Conservation (phyloP, 208 protist species). For the Trypanosoma congolense region DNA sequence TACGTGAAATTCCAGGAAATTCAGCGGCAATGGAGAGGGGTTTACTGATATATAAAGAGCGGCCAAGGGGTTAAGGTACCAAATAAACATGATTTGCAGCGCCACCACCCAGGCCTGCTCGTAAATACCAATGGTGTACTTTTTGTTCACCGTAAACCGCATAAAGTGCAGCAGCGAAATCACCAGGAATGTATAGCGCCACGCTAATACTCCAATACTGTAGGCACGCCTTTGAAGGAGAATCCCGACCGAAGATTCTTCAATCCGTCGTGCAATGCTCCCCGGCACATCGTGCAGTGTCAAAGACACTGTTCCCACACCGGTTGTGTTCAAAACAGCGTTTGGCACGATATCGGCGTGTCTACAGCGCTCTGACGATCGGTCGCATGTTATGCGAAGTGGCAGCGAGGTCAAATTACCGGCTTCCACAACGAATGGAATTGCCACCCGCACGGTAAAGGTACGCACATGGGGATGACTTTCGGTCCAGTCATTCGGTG, state of each 20-base stretch:
- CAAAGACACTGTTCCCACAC: conserved; percentile 2
- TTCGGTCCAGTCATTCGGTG: conserved; percentile 1
- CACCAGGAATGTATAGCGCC: conserved; percentile 66
- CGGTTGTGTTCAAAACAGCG: conserved; percentile 11
- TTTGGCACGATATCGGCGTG: conserved; percentile 3
- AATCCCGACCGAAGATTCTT: conserved; percentile 41
- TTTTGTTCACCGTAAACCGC: conserved; percentile 59
- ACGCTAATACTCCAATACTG: conserved; percentile 43
- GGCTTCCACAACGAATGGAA: neutral
- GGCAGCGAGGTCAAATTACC: neutral
- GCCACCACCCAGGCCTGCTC: conserved; percentile 72
- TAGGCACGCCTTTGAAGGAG: conserved; percentile 56
- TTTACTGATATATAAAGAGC: conserved; percentile 31
- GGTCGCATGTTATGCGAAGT: conserved; percentile 11
- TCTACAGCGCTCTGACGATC: conserved; percentile 3
- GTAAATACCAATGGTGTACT: conserved; percentile 63
- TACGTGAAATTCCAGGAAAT: conserved; percentile 74
- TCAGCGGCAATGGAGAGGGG: conserved; percentile 39
- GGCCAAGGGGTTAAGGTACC: conserved; percentile 76
- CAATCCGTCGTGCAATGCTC: conserved; percentile 1
- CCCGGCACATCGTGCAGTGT: conserved; percentile 10
- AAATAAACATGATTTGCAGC: conserved; percentile 58
- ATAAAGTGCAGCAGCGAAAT: conserved; percentile 57
- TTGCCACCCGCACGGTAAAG: conserved; percentile 4
- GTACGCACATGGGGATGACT: neutral